Evolutionary conservation across 805 yeast genomes (phyloP), one percentile per base, ranked within the genome.

Genomic region (Wickerhamiella allomyrinae): DNA sequence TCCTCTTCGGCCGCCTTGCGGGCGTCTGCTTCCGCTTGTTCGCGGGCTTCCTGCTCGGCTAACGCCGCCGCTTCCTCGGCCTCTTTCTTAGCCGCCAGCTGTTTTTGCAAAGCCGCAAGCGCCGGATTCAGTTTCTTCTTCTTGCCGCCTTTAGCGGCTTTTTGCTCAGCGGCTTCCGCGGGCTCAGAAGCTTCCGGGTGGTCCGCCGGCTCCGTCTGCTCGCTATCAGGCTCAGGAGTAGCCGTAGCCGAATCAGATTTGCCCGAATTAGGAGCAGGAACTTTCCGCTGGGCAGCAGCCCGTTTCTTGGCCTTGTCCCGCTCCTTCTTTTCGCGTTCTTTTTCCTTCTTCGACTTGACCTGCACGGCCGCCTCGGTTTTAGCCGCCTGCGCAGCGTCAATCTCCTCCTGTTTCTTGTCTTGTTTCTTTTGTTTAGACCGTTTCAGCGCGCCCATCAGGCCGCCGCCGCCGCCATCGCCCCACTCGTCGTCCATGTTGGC

Each of bases 301-400:
- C 84, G 86, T 79, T 89, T 89, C 62, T 77, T 73, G 53, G 79
- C 83, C 70, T 89, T 89, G 48, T 65, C 69, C 29, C 65, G 61
- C 57, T 65, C 69, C 52, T 65, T 66, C 57, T 87, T 95, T 62
- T 89, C 94, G 76, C 83, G 84, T 63, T 91, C 94, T 67, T 79
- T 87, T 67, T 89, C 97, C 65, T 89, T 86, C 73, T 89, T 91
- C 44, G 89, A 76, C 63, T 87, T 85, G 57, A 86, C 69, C 49
- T 76, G 72, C 38, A 89, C 85, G 23, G 74, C 85, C 24, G 58
- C 63, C 39, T 70, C 74, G 39, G 66, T 61, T 46, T 67, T 65
- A 14, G 47, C 47, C 11, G 54, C 60, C 17, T 48, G 54, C 42
- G 54, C 53, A 34, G 49, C 55, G 11, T 45, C 59, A 19, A 50